Base-by-base conservation (phyloP, 176 grass and related monocot genomes). In the Puccinellia tenuiflora region DNA sequence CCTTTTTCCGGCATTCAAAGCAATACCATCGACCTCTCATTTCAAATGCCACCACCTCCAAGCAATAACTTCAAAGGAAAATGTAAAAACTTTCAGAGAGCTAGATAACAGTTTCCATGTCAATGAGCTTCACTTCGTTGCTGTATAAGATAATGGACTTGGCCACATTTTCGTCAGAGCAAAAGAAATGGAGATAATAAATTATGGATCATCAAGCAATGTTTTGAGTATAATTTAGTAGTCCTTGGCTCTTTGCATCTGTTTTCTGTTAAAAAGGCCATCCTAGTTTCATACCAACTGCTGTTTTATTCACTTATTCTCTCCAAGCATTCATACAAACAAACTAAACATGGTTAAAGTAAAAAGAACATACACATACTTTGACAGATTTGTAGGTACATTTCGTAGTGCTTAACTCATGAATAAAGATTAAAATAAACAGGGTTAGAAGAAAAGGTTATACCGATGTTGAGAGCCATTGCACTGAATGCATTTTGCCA, bases 31-130 rank as follows among this genome's bases (percentile, higher is more conserved):
- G 63, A 42, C 7, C 37, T 31, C 11, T 37, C 47, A 70, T 39
- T 21, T 20, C 52, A 48, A 29, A 61, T 18, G 22, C 9, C 62
- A 52, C 3, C 86, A 62, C 31, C 62, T n/a, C 3, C 51, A 78
- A 37, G 75, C 86, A 88, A 78, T 88, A 88, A 71, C 86, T 88
- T 77, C 38, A 87, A 77, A 80, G 3, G 25, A 17, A 69, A 68
- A 1, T 2, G 51, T 54, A 77, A 56, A 68, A 68, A 76, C 15
- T 68, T 70, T 87, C 9, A 77, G 72, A 65, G 24, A 50, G 79
- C 28, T 72, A 39, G 12, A 76, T n/a, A 87, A 17, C 57, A 39
- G 50, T 56, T 55, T 70, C 11, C 13, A 5, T 13, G 11, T 50
- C 3, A 80, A 50, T 29, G 54, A 77, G 5, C 34, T 56, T 77